Base-by-base conservation (phyloP, 306 rosid genomes). In the Lathyrus sativus region DNA sequence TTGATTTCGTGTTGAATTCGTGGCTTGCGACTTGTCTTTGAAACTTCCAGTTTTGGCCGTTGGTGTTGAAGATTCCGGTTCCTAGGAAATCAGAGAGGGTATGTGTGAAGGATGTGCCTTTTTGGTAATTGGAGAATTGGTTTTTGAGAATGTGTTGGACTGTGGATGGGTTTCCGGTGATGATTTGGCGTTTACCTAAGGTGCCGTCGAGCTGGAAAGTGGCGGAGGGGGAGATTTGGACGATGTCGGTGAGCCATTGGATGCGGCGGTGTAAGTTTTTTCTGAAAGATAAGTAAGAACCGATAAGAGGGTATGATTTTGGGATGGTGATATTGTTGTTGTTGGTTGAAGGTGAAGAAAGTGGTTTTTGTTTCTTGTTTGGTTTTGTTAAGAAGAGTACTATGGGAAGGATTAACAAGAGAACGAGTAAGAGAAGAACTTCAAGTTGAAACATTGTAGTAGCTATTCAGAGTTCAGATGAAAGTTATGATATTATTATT, bases 11-110 rank as follows among this genome's bases (percentile, higher is more conserved):
- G 84, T 64, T 86, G 67, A 83, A 86, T 15, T 35, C 82, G 55
- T 81, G 88, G 65, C 85, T 86, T 2, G 88, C 76, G 14, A 91
- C 76, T 55, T 86, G 91, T 2, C 97, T 62, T 63, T 91, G 93
- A 45, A 85, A 80, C 72, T 86, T 88, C 91, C 93, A 88, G 17
- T 2, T 57, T 6, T 73, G 65, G 5, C 88, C 88, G 59, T 88
- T 82, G 54, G 78, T 61, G 77, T 75, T 82, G 79, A 89, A 87
- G 71, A 88, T 88, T 9, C 96, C 95, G 9, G 65, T 38, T 29
- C 97, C 96, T 6, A 89, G 87, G 65, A 89, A 80, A 24, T 86
- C 91, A 0, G 55, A 8, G 15, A 85, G 72, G 8, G 62, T 8
- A 1, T 0, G 0, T 2, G 63, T 33, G 11, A 61, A 28, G 51